Percentiles rank a stretch among this genome's conserved stretches.
Conservation (phyloP, 2,329 filamentous ascomycete species). For the Shiraia sp. region DNA sequence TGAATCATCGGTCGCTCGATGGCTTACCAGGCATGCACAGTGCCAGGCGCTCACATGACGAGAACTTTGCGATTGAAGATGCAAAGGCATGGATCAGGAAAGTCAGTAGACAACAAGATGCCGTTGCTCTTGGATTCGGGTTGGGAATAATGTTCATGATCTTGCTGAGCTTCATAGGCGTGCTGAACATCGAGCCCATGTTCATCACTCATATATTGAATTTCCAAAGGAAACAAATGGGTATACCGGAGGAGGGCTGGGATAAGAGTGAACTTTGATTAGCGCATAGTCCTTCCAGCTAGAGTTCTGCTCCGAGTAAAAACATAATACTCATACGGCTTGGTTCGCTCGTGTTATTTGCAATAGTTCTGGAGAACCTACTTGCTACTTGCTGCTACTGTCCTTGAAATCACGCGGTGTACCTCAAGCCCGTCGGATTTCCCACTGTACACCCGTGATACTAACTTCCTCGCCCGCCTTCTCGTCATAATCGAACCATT, state of each 20-base stretch:
- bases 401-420: no score
- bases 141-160: constrained; percentile 27
- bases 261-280: constrained; percentile 11
- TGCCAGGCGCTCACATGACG: constrained; percentile 53
- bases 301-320: no score
- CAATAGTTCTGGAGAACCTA: no score
- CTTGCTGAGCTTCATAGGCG: constrained; percentile 16
- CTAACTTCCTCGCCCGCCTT: constrained; percentile 90
- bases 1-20: constrained; percentile 51
- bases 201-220: constrained; percentile 27
- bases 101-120: constrained; percentile 29
- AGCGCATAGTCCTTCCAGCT: no score
- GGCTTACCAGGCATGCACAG: constrained; percentile 34
- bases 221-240: constrained; percentile 29
- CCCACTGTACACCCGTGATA: constrained; percentile 87
- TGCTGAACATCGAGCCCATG: constrained; percentile 19
- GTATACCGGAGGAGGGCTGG: constrained; percentile 13
- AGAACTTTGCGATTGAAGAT: constrained; percentile 54
- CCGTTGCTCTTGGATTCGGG: constrained; percentile 21
- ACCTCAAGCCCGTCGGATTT: constrained; percentile 77
- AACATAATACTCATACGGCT: no score
- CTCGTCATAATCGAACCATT: constrained; percentile 99
- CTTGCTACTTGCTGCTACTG: no score
- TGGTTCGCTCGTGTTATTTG: no score
- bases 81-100: constrained; percentile 30